Base-by-base conservation (phyloP, 768 basidiomycete genomes). In the Grammothele lineata region DNA sequence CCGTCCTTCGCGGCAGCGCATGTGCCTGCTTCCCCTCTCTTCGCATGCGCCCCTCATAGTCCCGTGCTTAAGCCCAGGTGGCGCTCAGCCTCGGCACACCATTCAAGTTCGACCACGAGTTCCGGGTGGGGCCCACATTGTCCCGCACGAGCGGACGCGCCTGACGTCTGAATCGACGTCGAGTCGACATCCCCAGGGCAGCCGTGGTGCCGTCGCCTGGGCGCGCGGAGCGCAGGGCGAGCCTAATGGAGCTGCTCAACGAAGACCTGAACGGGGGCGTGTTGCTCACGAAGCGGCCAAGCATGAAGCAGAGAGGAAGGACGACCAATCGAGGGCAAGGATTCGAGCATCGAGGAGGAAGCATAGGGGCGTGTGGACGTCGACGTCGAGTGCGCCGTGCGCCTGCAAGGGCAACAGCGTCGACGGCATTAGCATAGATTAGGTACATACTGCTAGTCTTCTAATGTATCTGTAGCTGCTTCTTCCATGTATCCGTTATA, bases 201-300 rank as follows among this genome's bases (percentile, higher is more conserved):
- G 3, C 15, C 35, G 22, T 11, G 30, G 22, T 21, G 18, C 38
- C 40, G 37, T 57, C 45, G 15, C 56, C 43, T 22, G 47, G 38
- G 22, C 74, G 70, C 39, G 75, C 77, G 37, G 88, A 88, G 64
- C 76, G 87, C 18, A 75, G 75, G 2, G 79, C 82, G 25, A 87
- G 85, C 55, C 85, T 86, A 32, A 84, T 83, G 10, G 85, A 87
- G 64, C 65, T 85, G 43, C 63, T 69, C 45, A 81, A 76, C 60
- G 78, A 85, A 64, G 78, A 78, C 45, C 75, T 69, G 56, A 71
- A 69, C 34, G 84, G 83, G 3, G 77, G 76, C 26, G 62, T 74
- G 42, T 66, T 75, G 44, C 67, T 78, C 47, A 73, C 77, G 23
- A 88, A 87, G 63, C 74, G 84, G 32, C 84, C 83, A 25, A 88